phyloP scores from a whole-genome alignment of 2,329 filamentous ascomycete genomes.

The Aspergillus hiratsukae region DNA sequence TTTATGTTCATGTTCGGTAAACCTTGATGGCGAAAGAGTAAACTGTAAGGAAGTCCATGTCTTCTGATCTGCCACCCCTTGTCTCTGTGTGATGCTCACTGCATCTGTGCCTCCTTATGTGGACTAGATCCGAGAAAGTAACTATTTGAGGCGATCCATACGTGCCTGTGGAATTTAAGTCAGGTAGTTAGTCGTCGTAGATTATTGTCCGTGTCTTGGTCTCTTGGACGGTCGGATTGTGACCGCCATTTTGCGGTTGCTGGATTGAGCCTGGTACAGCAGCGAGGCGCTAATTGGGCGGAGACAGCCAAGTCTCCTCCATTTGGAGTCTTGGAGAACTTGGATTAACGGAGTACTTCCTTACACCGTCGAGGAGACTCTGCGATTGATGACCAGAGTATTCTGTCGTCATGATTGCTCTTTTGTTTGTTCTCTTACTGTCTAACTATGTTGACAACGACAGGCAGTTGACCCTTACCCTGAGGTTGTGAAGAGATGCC shows the following conservation, averaged over 20 bases:
- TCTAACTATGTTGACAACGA: background rate
- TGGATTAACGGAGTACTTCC: background rate
- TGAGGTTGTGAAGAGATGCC: background rate
- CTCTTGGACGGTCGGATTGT: constrained; percentile 7
- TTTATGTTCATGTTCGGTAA: background rate
- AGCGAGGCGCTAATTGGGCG: constrained; percentile 2
- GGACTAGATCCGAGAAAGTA: background rate
- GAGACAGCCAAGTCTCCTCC: background rate
- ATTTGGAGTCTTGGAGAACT: background rate
- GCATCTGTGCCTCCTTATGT: background rate
- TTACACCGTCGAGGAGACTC: background rate
- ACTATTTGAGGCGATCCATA: constrained; percentile 5
- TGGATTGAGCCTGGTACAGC: constrained; percentile 12
- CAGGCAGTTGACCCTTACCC: too few relatives aligned
- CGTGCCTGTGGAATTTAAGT: constrained; percentile 2
- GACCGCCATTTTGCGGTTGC: constrained; percentile 14
- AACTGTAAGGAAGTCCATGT: background rate
- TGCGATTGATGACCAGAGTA: background rate
- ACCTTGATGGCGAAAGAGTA: background rate
- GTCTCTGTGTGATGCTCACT: background rate
- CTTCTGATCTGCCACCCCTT: constrained; percentile 3
- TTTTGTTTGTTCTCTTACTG: background rate
- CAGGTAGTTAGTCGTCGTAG: background rate
- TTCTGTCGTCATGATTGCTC: background rate
- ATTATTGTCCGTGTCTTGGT: background rate